Base-by-base conservation (phyloP, 441 rosid species). In the Bocquillonia castaneifolia region DNA sequence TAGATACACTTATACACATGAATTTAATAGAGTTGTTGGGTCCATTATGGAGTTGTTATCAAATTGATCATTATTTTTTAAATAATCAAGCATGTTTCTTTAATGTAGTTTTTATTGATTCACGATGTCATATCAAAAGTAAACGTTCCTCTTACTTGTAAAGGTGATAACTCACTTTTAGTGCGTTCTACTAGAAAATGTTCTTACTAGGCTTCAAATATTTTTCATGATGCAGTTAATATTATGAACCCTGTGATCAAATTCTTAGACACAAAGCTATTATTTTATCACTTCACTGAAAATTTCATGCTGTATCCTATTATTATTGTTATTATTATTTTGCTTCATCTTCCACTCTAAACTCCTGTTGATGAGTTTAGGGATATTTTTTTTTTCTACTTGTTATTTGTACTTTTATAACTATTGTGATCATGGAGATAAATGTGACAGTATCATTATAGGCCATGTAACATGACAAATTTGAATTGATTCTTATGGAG, bases 171-270 rank as follows among this genome's bases (percentile, higher is more conserved):
- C n/a, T n/a, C n/a, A n/a, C n/a, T n/a, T n/a, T n/a, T n/a, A n/a
- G n/a, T n/a, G n/a, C n/a, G n/a, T n/a, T n/a, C n/a, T n/a, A n/a
- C n/a, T n/a, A n/a, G n/a, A n/a, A n/a, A n/a, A n/a, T n/a, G n/a
- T n/a, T n/a, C n/a, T n/a, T n/a, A n/a, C n/a, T n/a, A n/a, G n/a
- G n/a, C n/a, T n/a, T n/a, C n/a, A n/a, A n/a, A n/a, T n/a, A n/a
- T n/a, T n/a, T n/a, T n/a, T n/a, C n/a, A n/a, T n/a, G n/a, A n/a
- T 53, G 36, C 44, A 64, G 23, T 71, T 66, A 31, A 39, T 10
- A 3, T 42, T 52, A 6, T 34, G 63, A 48, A 31, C 17, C 26
- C 45, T 67, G 29, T 63, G 40, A 68, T 62, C 34, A 55, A 39
- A 71, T 31, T 34, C 45, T 3, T 3, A 3, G 7, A 34, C 37